Percentiles rank a stretch among this genome's conserved stretches.
phyloP scores from a whole-genome alignment of 2,329 filamentous ascomycete species.

The Clarireedia hainanense region DNA sequence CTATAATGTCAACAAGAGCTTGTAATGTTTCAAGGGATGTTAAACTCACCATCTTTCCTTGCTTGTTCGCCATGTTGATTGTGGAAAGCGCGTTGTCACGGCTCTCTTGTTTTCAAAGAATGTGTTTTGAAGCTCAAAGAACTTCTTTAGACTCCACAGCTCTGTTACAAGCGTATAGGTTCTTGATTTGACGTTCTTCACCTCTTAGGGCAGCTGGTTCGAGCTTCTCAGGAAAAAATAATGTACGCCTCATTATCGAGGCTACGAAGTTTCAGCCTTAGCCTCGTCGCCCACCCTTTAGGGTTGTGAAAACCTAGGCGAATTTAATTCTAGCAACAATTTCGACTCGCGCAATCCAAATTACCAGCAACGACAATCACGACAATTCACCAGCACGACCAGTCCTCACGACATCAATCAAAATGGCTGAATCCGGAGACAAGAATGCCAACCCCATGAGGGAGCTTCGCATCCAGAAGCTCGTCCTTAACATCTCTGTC shows the following conservation, averaged over 20 bases:
- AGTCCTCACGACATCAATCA: slow-evolving; percentile 20
- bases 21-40: slow-evolving; percentile 30
- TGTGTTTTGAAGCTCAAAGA: slow-evolving; percentile 26
- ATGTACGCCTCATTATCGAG: slow-evolving; percentile 6
- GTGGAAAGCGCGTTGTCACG: slow-evolving; percentile 30
- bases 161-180: slow-evolving; percentile 16
- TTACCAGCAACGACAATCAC: slow-evolving; percentile 14
- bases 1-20: slow-evolving; percentile 44
- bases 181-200: slow-evolving; percentile 10
- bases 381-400: slow-evolving; percentile 17
- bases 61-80: slow-evolving; percentile 73
- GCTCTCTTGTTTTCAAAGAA: slow-evolving; percentile 32
- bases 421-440: slow-evolving; percentile 58
- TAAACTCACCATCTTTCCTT: slow-evolving; percentile 95
- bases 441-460: slow-evolving; percentile 98
- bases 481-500: slow-evolving; percentile 98
- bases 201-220: not conserved
- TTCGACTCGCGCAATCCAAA: slow-evolving; percentile 8
- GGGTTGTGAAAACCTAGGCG: slow-evolving; percentile 5
- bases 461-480: slow-evolving; percentile 98
- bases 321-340: not conserved
- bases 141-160: slow-evolving; percentile 28
- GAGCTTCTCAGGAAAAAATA: slow-evolving; percentile 4
- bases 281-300: slow-evolving; percentile 8
- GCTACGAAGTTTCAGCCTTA: slow-evolving; percentile 8